phyloP scores from a whole-genome alignment of 1,139 yeast species.

The Saccharomyces hybrid region DNA sequence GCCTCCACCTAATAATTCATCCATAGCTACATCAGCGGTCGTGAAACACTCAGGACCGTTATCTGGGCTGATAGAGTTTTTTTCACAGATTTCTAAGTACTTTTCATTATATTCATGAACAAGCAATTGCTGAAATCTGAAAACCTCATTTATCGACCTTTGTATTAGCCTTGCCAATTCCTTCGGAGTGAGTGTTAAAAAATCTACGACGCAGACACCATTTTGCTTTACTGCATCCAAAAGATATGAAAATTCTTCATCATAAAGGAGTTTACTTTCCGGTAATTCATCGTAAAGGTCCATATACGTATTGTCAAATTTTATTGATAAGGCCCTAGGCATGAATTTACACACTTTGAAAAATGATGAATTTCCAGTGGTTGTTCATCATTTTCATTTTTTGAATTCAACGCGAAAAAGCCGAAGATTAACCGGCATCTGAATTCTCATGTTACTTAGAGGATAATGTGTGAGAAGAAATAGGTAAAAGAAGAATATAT shows the following conservation, averaged over 20 bases:
- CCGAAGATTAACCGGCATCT: neutral
- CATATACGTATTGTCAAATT: slow-evolving; percentile 19
- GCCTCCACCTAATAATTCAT: slow-evolving; percentile 59
- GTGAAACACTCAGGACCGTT: slow-evolving; percentile 32
- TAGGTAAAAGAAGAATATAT: neutral
- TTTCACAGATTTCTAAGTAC: slow-evolving; percentile 4
- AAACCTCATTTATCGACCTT: slow-evolving; percentile 43
- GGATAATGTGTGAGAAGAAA: neutral
- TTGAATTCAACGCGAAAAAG: neutral
- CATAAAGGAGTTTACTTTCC: slow-evolving; percentile 28
- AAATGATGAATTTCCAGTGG: neutral
- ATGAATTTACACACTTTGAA: neutral
- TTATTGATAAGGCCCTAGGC: slow-evolving; percentile 1
- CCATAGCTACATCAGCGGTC: slow-evolving; percentile 57
- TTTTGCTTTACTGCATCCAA: slow-evolving; percentile 24
- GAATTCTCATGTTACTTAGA: neutral
- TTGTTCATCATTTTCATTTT: neutral
- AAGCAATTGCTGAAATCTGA: slow-evolving; percentile 35
- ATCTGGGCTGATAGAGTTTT: neutral
- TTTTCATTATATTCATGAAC: slow-evolving; percentile 25
- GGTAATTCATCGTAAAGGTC: slow-evolving; percentile 37
- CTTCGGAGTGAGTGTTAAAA: slow-evolving; percentile 35
- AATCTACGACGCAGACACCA: slow-evolving; percentile 37
- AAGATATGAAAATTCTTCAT: slow-evolving; percentile 27
- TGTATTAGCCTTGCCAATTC: slow-evolving; percentile 41